Conservation (phyloP, 345 rosid species). For the Pelargonium nanum region DNA sequence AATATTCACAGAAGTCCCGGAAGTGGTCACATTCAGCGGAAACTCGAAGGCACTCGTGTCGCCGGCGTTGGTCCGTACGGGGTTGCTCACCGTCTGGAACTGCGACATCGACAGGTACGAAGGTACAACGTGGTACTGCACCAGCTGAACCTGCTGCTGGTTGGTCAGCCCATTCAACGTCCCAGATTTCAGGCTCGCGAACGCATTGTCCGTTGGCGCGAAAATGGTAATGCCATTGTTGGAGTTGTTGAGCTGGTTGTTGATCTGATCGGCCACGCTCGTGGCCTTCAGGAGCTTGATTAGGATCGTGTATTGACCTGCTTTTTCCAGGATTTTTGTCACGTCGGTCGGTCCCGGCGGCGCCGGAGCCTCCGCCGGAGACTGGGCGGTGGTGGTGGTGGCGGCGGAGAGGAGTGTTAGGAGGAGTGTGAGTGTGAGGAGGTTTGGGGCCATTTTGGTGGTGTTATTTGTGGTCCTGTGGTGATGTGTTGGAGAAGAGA, state of each 20-base stretch:
- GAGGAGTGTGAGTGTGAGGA: constrained; percentile 4
- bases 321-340: constrained; percentile 53
- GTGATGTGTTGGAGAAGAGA: too few species aligned
- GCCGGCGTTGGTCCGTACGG: constrained; percentile 30
- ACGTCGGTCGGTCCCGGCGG: constrained; percentile 31
- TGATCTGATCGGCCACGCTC: constrained; percentile 19
- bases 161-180: constrained; percentile 16
- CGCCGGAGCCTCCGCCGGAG: constrained; percentile 20
- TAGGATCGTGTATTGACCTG: constrained; percentile 39
- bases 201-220: constrained; percentile 17
- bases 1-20: constrained; percentile 9
- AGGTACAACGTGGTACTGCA: constrained; percentile 32
- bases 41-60: constrained; percentile 16
- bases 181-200: constrained; percentile 11
- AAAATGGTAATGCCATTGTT: constrained; percentile 14
- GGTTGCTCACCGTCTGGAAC: constrained; percentile 34
- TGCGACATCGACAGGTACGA: constrained; percentile 18
- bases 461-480: background rate
- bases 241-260: constrained; percentile 14
- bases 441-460: constrained; percentile 2
- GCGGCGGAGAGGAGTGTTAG: constrained; percentile 6
- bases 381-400: constrained; percentile 7
- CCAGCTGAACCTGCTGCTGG: constrained; percentile 20
- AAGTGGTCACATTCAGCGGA: constrained; percentile 20
- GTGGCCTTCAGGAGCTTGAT: constrained; percentile 46